phyloP scores from a whole-genome alignment of 2,329 filamentous ascomycete species.

The Diaporthe longicolla region DNA sequence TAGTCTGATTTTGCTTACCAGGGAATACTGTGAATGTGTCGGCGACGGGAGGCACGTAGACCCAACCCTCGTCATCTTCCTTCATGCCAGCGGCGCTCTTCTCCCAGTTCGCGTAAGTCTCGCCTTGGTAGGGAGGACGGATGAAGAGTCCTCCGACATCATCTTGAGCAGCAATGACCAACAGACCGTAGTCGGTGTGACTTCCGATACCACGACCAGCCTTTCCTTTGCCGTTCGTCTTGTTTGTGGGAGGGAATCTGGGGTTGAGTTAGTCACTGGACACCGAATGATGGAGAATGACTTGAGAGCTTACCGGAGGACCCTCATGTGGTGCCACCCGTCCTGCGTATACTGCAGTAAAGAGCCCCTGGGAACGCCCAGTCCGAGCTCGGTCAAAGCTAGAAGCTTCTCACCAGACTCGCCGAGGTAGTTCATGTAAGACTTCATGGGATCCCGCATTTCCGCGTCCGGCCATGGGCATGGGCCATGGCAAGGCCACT shows the following conservation, averaged over 20 bases:
- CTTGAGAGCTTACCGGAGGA: conserved; percentile 56
- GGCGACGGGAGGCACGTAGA: conserved; percentile 61
- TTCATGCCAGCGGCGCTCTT: conserved; percentile 59
- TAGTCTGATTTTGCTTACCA: conserved; percentile 48
- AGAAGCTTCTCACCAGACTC: conserved; percentile 61
- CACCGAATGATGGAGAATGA: neutral
- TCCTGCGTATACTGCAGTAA: conserved; percentile 60
- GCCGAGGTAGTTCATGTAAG: conserved; percentile 59
- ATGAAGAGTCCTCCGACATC: conserved; percentile 65
- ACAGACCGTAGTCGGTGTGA: conserved; percentile 66
- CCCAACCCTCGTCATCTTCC: conserved; percentile 62
- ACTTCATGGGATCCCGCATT: conserved; percentile 57
- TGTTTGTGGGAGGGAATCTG: conserved; percentile 53
- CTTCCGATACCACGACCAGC: conserved; percentile 65
- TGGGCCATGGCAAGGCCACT: conserved; percentile 65
- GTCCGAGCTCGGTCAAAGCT: conserved; percentile 60
- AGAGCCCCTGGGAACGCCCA: conserved; percentile 56
- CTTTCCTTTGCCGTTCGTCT: conserved; percentile 64
- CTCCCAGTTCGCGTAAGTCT: conserved; percentile 62
- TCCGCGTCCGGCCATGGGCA: conserved; percentile 62
- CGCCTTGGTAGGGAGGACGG: conserved; percentile 57
- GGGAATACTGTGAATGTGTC: conserved; percentile 65
- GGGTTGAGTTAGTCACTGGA: conserved; percentile 3
- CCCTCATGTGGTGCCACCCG: conserved; percentile 66
- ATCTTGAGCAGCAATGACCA: conserved; percentile 65